A percentile compares a stretch with the other conserved stretches of the same genome.
phyloP scores from a whole-genome alignment of 2,329 filamentous ascomycete species.

The Rosellinia necatrix region DNA sequence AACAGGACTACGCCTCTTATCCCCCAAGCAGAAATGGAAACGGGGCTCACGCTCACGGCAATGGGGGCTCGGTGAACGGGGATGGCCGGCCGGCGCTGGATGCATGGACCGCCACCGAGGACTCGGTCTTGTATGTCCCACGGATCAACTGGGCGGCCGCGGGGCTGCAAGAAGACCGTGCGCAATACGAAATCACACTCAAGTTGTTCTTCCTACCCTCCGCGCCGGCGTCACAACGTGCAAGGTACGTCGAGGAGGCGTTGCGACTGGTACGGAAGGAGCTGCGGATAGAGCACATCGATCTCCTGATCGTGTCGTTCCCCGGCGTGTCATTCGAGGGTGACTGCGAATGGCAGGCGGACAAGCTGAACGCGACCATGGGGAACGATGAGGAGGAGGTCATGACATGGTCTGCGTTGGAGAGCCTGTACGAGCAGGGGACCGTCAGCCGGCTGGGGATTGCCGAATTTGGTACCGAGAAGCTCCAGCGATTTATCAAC shows the following conservation, averaged over 20 bases:
- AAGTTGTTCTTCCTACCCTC: constrained; percentile 92
- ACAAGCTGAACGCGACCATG: constrained; percentile 63
- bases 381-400: constrained; percentile 70
- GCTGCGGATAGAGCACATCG: constrained; percentile 74
- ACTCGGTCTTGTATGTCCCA: constrained; percentile 72
- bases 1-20: constrained; percentile 59
- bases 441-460: constrained; percentile 78
- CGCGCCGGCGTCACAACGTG: constrained; percentile 66
- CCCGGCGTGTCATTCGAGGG: constrained; percentile 93
- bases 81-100: constrained; percentile 41
- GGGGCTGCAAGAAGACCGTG: constrained; percentile 77
- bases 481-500: constrained; percentile 76
- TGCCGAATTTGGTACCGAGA: constrained; percentile 87
- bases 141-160: constrained; percentile 72
- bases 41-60: constrained; percentile 35
- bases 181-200: constrained; percentile 90
- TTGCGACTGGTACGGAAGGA: constrained; percentile 80
- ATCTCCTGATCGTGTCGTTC: constrained; percentile 91
- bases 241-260: constrained; percentile 75
- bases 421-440: constrained; percentile 72
- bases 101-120: constrained; percentile 72
- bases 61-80: constrained; percentile 38
- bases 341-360: constrained; percentile 80
- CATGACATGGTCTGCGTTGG: constrained; percentile 73
- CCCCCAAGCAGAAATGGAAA: constrained; percentile 35